These are phyloP conservation scores for Cyberlindnera euphorbiae DNA, from an alignment of 805 yeast species.

Conservation along the genomic window DNA sequence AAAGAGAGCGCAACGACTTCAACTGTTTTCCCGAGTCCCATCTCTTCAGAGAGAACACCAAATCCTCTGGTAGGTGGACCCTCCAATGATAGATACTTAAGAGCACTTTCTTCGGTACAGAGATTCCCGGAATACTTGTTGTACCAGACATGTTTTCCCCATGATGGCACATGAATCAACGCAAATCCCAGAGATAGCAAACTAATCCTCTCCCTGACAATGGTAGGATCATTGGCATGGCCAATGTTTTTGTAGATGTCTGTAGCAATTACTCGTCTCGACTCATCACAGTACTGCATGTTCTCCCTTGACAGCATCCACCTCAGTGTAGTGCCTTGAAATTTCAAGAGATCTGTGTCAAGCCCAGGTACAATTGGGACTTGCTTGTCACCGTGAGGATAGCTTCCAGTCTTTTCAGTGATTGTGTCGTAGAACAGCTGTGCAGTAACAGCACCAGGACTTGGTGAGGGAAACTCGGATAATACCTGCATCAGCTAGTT, in stretches of 20 bases:
- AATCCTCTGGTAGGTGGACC: conserved; percentile 21
- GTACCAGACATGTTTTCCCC: conserved; percentile 33
- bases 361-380: conserved; percentile 39
- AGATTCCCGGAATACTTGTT: conserved; percentile 49
- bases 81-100: conserved; percentile 22
- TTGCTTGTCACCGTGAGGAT: conserved; percentile 11
- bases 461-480: no score
- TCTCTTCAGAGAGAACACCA: conserved; percentile 86
- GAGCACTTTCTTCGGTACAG: conserved; percentile 30
- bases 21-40: conserved; percentile 96
- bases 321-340: conserved; percentile 49
- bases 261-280: conserved; percentile 21
- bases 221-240: conserved; percentile 14
- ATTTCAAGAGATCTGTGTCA: conserved; percentile 39
- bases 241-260: conserved; percentile 19
- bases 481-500: no score
- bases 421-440: conserved; percentile 46
- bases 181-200: conserved; percentile 52
- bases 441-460: conserved; percentile 20
- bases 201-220: conserved; percentile 33
- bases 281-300: conserved; percentile 29
- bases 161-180: conserved; percentile 17
- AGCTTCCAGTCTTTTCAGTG: conserved; percentile 37
- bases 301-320: conserved; percentile 57
- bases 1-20: conserved; percentile 68